Evolutionary conservation across 1,139 yeast species (phyloP).

Genomic region (Meyerozyma guilliermondii): DNA sequence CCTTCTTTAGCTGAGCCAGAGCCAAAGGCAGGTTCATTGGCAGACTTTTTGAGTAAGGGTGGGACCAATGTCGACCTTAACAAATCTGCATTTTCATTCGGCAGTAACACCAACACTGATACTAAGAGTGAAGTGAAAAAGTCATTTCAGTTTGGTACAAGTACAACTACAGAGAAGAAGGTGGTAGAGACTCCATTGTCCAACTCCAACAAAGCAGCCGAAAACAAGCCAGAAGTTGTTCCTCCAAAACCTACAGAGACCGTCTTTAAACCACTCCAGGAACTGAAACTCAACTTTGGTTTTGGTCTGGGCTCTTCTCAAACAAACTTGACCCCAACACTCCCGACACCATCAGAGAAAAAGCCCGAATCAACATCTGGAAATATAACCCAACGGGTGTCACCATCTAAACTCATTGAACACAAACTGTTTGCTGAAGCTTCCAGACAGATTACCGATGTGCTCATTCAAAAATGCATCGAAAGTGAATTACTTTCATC

Average conservation of each 20-base stretch:
- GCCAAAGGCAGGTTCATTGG: neutral
- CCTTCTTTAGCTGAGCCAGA: neutral
- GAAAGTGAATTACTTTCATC: conserved; percentile 21
- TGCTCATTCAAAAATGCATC: conserved; percentile 27
- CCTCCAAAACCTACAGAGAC: neutral
- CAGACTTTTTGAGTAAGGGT: neutral
- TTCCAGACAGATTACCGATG: conserved; percentile 19
- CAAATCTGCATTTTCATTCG: conserved; percentile 1
- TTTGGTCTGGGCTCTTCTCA: neutral
- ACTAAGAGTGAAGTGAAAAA: neutral
- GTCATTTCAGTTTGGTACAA: neutral
- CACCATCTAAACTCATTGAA: conserved; percentile 11
- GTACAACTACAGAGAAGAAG: too few relatives aligned
- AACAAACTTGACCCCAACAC: neutral
- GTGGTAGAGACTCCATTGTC: too few relatives aligned
- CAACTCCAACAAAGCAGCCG: too few relatives aligned
- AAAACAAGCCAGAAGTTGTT: neutral
- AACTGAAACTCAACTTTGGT: neutral
- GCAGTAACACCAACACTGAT: neutral
- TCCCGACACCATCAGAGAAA: neutral
- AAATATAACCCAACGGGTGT: neutral
- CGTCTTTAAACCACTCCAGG: neutral
- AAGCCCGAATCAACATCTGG: neutral
- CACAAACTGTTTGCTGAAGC: conserved; percentile 16
- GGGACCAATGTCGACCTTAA: neutral